phyloP scores from a whole-genome alignment of 1,284 basidiomycete genomes.

The Fomitopsis pinicola region DNA sequence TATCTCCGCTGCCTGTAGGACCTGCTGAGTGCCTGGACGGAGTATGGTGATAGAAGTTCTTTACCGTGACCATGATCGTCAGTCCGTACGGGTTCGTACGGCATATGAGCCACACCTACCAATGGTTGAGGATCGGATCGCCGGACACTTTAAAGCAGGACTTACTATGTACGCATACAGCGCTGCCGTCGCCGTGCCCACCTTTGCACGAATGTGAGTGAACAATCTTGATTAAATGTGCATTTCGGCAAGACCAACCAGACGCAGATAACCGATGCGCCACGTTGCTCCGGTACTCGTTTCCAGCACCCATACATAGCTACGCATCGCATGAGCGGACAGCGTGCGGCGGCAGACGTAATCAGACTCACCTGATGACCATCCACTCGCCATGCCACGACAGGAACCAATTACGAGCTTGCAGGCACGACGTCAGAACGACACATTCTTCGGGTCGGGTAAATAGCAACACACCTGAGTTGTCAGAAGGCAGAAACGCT shows the following conservation, averaged over 20 bases:
- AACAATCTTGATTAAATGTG: background rate
- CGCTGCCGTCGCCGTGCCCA: slow-evolving; percentile 42
- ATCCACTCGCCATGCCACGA: slow-evolving; percentile 44
- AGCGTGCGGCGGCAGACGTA: background rate
- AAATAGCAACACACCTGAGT: slow-evolving; percentile 27
- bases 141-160: slow-evolving; percentile 11
- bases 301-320: slow-evolving; percentile 48
- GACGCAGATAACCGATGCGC: slow-evolving; percentile 42
- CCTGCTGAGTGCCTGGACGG: background rate
- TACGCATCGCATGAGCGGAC: slow-evolving; percentile 1
- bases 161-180: slow-evolving; percentile 41
- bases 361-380: slow-evolving; percentile 32
- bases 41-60: slow-evolving; percentile 7
- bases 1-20: slow-evolving; percentile 37
- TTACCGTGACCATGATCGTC: slow-evolving; percentile 38
- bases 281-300: slow-evolving; percentile 50
- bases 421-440: background rate
- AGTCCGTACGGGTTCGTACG: slow-evolving; percentile 41
- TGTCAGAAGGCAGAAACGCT: slow-evolving; percentile 37
- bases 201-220: slow-evolving; percentile 18
- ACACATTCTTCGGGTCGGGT: background rate
- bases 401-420: slow-evolving; percentile 37
- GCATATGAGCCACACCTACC: slow-evolving; percentile 38
- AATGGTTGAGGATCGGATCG: background rate
- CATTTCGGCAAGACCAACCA: slow-evolving; percentile 26